Conservation (phyloP, 345 rosid species). For the Lumnitzera racemosa region DNA sequence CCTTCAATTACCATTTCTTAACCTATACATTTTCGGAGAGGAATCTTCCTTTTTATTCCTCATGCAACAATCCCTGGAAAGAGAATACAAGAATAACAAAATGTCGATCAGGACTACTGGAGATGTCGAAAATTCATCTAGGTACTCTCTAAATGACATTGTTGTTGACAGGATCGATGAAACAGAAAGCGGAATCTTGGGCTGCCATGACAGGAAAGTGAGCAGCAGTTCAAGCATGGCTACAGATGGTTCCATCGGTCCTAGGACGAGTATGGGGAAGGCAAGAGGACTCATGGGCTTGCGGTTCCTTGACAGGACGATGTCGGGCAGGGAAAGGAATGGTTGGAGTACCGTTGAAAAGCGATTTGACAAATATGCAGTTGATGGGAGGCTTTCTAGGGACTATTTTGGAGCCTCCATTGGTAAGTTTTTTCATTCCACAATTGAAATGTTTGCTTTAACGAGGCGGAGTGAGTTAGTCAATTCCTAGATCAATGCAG, state of each 20-base stretch:
- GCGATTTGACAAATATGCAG: conserved; percentile 56
- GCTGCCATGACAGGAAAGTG: conserved; percentile 15
- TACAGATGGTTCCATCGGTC: conserved; percentile 19
- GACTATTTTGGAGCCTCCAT: conserved; percentile 76
- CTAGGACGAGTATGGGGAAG: conserved; percentile 32
- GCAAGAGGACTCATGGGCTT: conserved; percentile 72
- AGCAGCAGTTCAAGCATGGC: conserved; percentile 40
- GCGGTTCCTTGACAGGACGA: conserved; percentile 72
- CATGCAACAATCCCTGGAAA: too few species aligned
- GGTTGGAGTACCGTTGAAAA: conserved; percentile 73
- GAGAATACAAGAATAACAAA: too few species aligned
- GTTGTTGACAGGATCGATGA: conserved; percentile 41
- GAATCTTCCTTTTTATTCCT: too few species aligned
- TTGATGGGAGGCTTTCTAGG: conserved; percentile 38
- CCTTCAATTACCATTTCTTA: too few species aligned
- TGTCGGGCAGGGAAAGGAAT: conserved; percentile 67
- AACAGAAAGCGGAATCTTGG: not conserved
- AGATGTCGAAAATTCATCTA: conserved; percentile 19
- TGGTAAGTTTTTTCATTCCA: conserved; percentile 23
- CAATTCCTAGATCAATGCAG: too few species aligned
- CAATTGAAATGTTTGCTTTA: too few species aligned
- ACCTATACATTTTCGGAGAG: too few species aligned
- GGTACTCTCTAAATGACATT: conserved; percentile 48
- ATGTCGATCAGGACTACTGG: too few species aligned
- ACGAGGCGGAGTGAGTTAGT: too few species aligned